Evolutionary conservation across 805 yeast genomes (phyloP).

Genomic region (Blastobotrys muscicola): DNA sequence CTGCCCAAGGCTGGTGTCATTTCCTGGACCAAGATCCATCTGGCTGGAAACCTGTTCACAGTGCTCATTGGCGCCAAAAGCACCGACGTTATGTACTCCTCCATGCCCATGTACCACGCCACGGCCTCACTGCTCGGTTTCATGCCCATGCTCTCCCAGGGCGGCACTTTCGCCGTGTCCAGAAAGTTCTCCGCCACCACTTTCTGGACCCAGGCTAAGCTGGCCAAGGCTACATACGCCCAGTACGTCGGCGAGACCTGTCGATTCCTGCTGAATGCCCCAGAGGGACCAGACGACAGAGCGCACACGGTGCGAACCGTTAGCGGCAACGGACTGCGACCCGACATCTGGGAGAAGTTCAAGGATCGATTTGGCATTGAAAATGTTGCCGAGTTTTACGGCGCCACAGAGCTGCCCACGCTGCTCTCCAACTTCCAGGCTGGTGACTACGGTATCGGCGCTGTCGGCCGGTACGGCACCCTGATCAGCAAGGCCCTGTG

Average conservation of each 20-base stretch:
- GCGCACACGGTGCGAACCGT: slow-evolving; percentile 59
- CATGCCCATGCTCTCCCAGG: slow-evolving; percentile 43
- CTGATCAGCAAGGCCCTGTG: slow-evolving; percentile 20
- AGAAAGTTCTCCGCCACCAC: slow-evolving; percentile 74
- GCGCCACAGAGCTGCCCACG: slow-evolving; percentile 86
- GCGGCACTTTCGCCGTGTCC: slow-evolving; percentile 70
- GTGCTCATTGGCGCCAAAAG: slow-evolving; percentile 58
- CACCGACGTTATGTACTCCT: slow-evolving; percentile 60
- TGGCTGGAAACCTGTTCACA: too few relatives aligned
- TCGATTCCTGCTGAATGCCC: slow-evolving; percentile 65
- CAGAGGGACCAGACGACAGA: slow-evolving; percentile 51
- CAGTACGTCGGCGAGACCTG: slow-evolving; percentile 96
- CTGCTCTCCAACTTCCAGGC: slow-evolving; percentile 74
- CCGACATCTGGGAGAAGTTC: slow-evolving; percentile 79
- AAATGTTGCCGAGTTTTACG: slow-evolving; percentile 83
- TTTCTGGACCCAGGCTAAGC: slow-evolving; percentile 81
- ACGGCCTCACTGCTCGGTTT: slow-evolving; percentile 85
- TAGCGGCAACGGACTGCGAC: slow-evolving; percentile 83
- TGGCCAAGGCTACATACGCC: slow-evolving; percentile 64
- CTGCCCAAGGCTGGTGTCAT: slow-evolving; percentile 88
- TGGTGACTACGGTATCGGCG: slow-evolving; percentile 78
- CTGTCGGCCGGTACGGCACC: slow-evolving; percentile 71
- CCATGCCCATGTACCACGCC: slow-evolving; percentile 94
- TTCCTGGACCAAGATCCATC: slow-evolving; percentile 65
- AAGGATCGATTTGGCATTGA: slow-evolving; percentile 66